A percentile compares a stretch with the other conserved stretches of the same genome.
Evolutionary conservation across 345 rosid species (phyloP).

Genomic region (Eucalyptus pauciflora): DNA sequence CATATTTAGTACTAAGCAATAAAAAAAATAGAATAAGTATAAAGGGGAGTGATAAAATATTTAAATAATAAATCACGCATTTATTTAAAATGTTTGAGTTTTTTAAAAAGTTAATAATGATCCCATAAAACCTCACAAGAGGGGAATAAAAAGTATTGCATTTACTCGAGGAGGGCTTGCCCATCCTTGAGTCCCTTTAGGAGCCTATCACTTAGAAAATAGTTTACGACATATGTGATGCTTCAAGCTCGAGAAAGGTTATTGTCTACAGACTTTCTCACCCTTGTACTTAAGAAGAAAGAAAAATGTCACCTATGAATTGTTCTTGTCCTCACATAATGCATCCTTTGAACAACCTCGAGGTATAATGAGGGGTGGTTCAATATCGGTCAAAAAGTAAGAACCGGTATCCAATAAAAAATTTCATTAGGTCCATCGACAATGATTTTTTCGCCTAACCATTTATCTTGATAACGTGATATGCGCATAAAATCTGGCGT

Average conservation of each 20-base stretch:
- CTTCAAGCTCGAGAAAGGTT: not conserved
- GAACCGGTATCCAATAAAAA: not conserved
- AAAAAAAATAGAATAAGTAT: too few relatives aligned
- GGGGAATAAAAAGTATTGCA: not conserved
- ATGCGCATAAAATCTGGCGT: not conserved
- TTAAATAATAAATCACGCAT: too few relatives aligned
- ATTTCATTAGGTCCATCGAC: fast-evolving
- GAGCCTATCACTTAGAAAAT: not conserved
- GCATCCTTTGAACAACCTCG: not conserved
- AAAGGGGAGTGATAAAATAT: not conserved
- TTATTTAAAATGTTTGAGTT: too few relatives aligned
- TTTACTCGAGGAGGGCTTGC: not conserved
- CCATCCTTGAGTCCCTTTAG: not conserved
- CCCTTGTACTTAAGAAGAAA: not conserved
- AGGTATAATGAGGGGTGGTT: not conserved
- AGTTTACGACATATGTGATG: not conserved
- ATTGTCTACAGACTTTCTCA: not conserved
- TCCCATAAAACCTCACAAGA: not conserved
- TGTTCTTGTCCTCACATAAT: not conserved
- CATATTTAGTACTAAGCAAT: not conserved
- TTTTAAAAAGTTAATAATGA: too few relatives aligned
- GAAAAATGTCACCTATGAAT: not conserved
- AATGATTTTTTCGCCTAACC: not conserved
- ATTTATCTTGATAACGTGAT: not conserved
- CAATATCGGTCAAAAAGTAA: not conserved